Evolutionary conservation across 2,329 filamentous ascomycete species (phyloP).

Genomic region (Fusarium sp.): DNA sequence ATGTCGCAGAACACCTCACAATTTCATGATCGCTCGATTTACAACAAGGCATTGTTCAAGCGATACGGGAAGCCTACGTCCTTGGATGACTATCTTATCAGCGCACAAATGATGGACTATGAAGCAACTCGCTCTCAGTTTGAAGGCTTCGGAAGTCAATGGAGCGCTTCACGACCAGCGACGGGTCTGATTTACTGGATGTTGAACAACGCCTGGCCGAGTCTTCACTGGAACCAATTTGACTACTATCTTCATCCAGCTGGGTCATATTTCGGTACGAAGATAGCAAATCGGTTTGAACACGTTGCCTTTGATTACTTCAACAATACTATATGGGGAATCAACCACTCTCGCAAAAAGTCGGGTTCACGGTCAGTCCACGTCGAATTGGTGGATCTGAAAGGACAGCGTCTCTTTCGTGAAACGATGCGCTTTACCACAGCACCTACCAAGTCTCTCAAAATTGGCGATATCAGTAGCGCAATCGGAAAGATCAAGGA

Average conservation of each 20-base stretch:
- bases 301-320: background rate
- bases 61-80: background rate
- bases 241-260: slow-evolving; percentile 1
- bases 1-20: slow-evolving; percentile 1
- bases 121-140: slow-evolving; percentile 1
- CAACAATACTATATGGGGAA: background rate
- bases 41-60: background rate
- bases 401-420: background rate
- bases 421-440: background rate
- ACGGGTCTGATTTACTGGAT: slow-evolving; percentile 4
- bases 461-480: background rate
- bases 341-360: background rate
- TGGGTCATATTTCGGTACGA: background rate
- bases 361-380: background rate
- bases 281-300: background rate
- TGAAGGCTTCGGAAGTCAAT: background rate
- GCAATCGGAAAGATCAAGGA: background rate
- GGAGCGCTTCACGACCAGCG: background rate
- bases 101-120: slow-evolving; percentile 8
- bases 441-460: background rate
- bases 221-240: slow-evolving; percentile 5
- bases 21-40: background rate
- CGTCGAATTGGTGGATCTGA: background rate
- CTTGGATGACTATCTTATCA: background rate
- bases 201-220: slow-evolving; percentile 5